Evolutionary conservation across 306 rosid species (phyloP), one percentile per base, ranked within the genome.

Genomic region (Notholithocarpus densiflorus): DNA sequence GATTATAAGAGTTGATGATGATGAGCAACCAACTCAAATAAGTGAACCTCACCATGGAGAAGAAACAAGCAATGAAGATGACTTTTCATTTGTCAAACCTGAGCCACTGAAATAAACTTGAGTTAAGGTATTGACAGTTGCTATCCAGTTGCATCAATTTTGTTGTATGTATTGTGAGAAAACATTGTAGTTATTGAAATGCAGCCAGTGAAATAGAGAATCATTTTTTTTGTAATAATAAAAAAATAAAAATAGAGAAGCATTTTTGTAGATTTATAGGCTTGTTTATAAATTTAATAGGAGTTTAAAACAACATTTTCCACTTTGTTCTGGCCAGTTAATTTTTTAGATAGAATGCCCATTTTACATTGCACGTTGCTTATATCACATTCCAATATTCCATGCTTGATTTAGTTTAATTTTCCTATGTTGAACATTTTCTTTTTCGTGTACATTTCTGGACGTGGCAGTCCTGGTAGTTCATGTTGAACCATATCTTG

Each of bases 21-120:
- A 52, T 0, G 82, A 82, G 56, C 78, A 82, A 34, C 64, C 69
- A 21, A 45, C 73, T 40, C 85, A 89, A 71, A 56, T 70, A 27
- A 23, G 20, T 7, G 84, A 73, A 55, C 59, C 79, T 21, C 84
- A 68, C 31, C 12, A 5, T 43, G 70, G 56, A 23, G 89, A 78
- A 75, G 90, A 76, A 71, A 77, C 75, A 56, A 80, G 69, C 14
- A 78, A 43, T 57, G 81, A 82, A 78, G 81, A 55, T 6, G 92
- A 88, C 5, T 87, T 95, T 79, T 69, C 93, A 27, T 91, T 93
- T 75, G 80, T 14, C 64, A 88, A 71, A 70, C 81, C 88, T 27
- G 68, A 34, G 24, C 82, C 15, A 1, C 66, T 0, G 57, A 84
- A 74, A 56, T 26, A 80, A 73, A 81, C 72, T 10, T 54, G 18